Base-by-base conservation (phyloP, 1,284 basidiomycete species). In the Cystobasidium pallidum region DNA sequence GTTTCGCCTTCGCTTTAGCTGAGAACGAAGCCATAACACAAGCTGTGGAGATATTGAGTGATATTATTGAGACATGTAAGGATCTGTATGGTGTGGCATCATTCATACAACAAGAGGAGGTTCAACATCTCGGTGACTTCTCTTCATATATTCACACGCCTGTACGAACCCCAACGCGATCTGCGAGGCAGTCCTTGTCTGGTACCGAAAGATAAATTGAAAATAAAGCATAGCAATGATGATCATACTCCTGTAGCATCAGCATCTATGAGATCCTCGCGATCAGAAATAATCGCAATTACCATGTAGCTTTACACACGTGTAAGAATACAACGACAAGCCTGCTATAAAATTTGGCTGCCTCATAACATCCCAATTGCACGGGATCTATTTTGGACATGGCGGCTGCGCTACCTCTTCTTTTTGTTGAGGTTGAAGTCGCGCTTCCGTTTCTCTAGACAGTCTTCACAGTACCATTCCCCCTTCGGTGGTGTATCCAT, bases 381-480 rank as follows among this genome's bases (percentile, higher is more conserved):
- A n/a, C n/a, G n/a, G n/a, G n/a, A n/a, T n/a, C n/a, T n/a, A n/a
- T n/a, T 39, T 32, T 28, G 30, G 2, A 17, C 17, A 30, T n/a
- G n/a, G n/a, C n/a, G n/a, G n/a, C n/a, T n/a, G n/a, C n/a, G 21
- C 59, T 62, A 62, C 30, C 62, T 17, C 28, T 64, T 64, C 62
- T 51, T 64, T 15, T 64, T 64, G 32, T 52, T 52, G 10, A 64
- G 47, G 26, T 64, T 47, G 47, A 64, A 51, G 26, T 64, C 62
- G 7, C 62, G 43, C 26, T 70, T 51, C 32, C 67, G 10, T 49
- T 51, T 58, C 32, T 52, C 54, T n/a, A 39, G 65, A 79, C 90
- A 89, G 47, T 84, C 82, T 3, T 90, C 88, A 80, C 92, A 95
- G 79, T 86, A 90, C 92, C 93, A 95, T 26, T 84, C 84, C 0